Evolutionary conservation across 495 filamentous ascomycete genomes (phyloP), one percentile per base, ranked within the genome.

Genomic region (Polyplosphaeria fusca): DNA sequence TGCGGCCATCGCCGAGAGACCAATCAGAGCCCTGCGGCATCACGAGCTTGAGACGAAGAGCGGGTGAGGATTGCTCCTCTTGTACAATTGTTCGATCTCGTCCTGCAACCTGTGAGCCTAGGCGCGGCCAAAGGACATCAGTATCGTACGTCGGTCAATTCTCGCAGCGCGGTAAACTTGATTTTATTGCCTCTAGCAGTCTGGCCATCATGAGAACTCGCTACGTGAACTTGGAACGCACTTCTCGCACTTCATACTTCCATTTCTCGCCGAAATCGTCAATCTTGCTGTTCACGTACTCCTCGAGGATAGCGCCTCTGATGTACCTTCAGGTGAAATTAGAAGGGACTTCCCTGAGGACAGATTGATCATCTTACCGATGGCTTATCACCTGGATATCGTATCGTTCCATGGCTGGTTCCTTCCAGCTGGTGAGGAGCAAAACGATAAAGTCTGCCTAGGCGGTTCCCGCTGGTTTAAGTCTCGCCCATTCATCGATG

Each of bases 181-280:
- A 52, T 52, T 22, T 26, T 37, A 22, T 59, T 47, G 37, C 43
- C 41, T 19, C 55, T 23, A n/a, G 18, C 16, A 26, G 39, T 38
- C 55, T 59, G 27, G 7, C 3, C 7, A 35, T 35, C 30, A 35
- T 35, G 30, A 35, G 30, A n/a, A n/a, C 30, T 14, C 30, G 14
- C 14, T 14, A 35, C 14, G 7, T 14, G 7, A 35, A 7, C 30
- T 35, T 7, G 30, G 30, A 14, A 14, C 30, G 30, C 3, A 4
- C n/a, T 1, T 35, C 27, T 27, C 28, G 9, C 45, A 45, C 26
- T 5, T 19, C 52, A 19, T 32, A 39, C 19, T 13, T 52, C 55
- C 55, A 59, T 9, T 52, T 18, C 13, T 18, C 4, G 9, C 55
- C 55, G 47, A 59, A 59, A 9, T 52, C 47, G 12, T 23, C 40